Evolutionary conservation across 1,284 basidiomycete species (phyloP), one percentile per base, ranked within the genome.

Genomic region (Cutaneotrichosporon cyanovorans): DNA sequence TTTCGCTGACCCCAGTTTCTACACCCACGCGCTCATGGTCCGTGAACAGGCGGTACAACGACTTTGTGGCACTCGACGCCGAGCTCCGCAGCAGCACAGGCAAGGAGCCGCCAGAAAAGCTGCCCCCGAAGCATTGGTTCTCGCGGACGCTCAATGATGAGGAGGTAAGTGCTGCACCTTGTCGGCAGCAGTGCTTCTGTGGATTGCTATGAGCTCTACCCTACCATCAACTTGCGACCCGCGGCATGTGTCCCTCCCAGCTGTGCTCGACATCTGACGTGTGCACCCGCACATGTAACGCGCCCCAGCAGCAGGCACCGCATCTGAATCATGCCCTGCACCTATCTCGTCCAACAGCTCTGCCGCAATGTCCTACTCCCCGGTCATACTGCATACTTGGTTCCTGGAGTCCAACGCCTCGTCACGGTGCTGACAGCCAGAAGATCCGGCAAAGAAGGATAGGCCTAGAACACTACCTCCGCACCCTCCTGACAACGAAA

Each of bases 1-100:
- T 31, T 8, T 3, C 21, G 21, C 46, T 49, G 23, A 51, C 48
- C 5, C 40, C 48, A 71, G 69, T 72, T 33, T 58, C 69, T 5
- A 72, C 70, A 2, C 67, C 69, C 1, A 72, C 63, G 11, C 82
- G 85, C 53, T 84, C 87, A 65, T 96, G 91, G 91, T 81, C 84
- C 37, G 87, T 95, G 75, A 87, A 85, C 79, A 78, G 85, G 50
- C 85, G 92, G 45, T 96, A 95, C 73, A 92, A 87, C 35, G 90
- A 95, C 68, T 96, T 97, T 73, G 80, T 80, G 58, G 82, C 87
- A 54, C 80, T 97, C 19, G 79, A 95, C 69, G 78, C 78, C 31
- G 85, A 89, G 61, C 80, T 96, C 56, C 78, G 78, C 19, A 83
- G 84, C 60, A 77, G 80, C 9, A 79, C 79, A 11, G 81, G 81